These are phyloP conservation scores for Phytophthora fragariaefolia DNA, from an alignment of 352 stramenopile genomes.

Conservation along the genomic window DNA sequence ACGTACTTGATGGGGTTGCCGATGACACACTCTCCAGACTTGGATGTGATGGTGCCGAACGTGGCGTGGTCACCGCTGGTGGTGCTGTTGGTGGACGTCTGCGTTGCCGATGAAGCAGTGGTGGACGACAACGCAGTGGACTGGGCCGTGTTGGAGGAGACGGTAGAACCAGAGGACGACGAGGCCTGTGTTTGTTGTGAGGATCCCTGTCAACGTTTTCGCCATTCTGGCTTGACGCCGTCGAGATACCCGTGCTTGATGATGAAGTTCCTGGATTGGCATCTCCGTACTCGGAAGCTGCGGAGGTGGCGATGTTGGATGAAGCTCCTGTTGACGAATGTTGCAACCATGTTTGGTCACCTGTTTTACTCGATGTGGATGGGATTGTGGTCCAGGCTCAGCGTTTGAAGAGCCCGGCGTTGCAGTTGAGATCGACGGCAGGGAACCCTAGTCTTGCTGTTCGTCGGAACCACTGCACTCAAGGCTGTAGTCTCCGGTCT, in stretches of 20 bases:
- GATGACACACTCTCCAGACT: not conserved
- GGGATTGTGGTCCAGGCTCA: conserved; percentile 8
- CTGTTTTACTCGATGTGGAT: conserved; percentile 5
- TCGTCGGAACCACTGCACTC: conserved; percentile 2
- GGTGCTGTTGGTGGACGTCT: too few species aligned
- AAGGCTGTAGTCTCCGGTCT: conserved; percentile 1
- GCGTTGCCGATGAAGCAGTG: too few species aligned
- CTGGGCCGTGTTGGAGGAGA: conserved; percentile 8
- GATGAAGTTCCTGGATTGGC: conserved; percentile 12
- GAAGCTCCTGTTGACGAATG: conserved; percentile 8
- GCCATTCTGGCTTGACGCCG: conserved; percentile 2
- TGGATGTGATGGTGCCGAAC: conserved; percentile 2
- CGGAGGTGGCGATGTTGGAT: conserved; percentile 12
- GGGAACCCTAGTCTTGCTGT: not conserved
- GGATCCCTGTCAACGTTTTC: conserved; percentile 7
- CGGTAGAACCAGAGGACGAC: not conserved
- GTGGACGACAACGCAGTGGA: conserved; percentile 9
- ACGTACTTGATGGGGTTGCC: conserved; percentile 3
- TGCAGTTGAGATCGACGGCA: conserved; percentile 5
- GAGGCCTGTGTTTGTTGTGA: conserved; percentile 15
- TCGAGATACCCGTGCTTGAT: not conserved
- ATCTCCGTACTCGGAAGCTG: not conserved
- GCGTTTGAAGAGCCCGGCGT: conserved; percentile 7
- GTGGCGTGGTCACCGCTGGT: not conserved
- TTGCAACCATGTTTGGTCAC: conserved; percentile 1